Base-by-base conservation (phyloP, 768 basidiomycete species). In the Coprinellus aureogranulatus region DNA sequence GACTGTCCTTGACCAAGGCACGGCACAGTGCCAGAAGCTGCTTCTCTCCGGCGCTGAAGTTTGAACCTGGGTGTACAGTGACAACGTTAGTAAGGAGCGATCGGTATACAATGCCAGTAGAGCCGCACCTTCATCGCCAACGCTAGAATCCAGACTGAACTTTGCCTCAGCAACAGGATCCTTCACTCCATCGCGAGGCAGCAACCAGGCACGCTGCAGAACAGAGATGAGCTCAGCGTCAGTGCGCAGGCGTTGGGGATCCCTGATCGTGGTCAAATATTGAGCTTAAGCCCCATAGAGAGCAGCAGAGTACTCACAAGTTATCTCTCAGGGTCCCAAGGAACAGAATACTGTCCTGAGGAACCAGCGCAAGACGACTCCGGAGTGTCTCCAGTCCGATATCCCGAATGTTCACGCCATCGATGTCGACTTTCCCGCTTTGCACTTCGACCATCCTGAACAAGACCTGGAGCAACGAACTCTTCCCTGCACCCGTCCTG, bases 201-300 rank as follows among this genome's bases (percentile, higher is more conserved):
- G 75, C 12, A 90, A 75, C 72, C 82, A 84, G 12, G 84, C 81
- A 45, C 84, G 71, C 55, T 82, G 82, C 3, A 90, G 77, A 18
- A 82, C 78, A 1, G 82, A 80, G 40, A 90, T 81, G 18, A 87
- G 66, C 62, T 87, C 83, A 0, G 81, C 81, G 67, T 89, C 87
- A 1, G 82, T 83, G 23, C 75, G 72, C 1, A 75, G 59, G 16
- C 69, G 70, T 61, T 81, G 77, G 4, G 62, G 62, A 50, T 63
- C 62, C 27, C 62, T 62, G 42, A 14, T 8, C 22, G 23, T 46
- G 14, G 31, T 4, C 1, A n/a, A n/a, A n/a, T n/a, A n/a, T n/a
- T 18, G 30, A 16, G 40, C 23, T 28, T 37, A 37, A 41, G 4
- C 40, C 18, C 37, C 9, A 37, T n/a, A 27, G 44, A 25, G n/a